Conservation (phyloP, 2,329 filamentous ascomycete species). For the Aspergillus tanneri region DNA sequence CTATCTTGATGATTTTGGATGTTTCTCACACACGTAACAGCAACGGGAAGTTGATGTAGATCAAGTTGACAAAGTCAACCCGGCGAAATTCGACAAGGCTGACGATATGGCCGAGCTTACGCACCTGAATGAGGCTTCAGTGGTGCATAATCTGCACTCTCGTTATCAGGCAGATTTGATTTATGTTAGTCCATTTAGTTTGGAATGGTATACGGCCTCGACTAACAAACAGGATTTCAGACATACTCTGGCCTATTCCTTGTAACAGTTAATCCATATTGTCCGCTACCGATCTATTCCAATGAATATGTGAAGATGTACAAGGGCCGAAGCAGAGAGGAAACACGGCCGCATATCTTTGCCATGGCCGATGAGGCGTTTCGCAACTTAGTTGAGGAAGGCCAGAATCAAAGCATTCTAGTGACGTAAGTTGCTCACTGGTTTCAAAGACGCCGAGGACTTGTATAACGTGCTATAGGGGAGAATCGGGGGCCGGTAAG, state of each 20-base stretch:
- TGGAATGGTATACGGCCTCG: not conserved
- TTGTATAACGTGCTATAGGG: constrained; percentile 43
- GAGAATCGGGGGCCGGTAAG: constrained; percentile 96
- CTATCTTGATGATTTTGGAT: not conserved
- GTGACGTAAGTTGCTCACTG: constrained; percentile 63
- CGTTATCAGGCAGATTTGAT: constrained; percentile 95
- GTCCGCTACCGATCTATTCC: constrained; percentile 87
- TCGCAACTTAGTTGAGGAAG: constrained; percentile 90
- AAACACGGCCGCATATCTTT: constrained; percentile 95
- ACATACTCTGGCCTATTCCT: constrained; percentile 97
- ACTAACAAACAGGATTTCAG: constrained; percentile 39
- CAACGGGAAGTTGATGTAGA: constrained; percentile 85
- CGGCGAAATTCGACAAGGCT: constrained; percentile 98
- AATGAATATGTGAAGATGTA: constrained; percentile 99
- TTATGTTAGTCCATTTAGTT: constrained; percentile 55
- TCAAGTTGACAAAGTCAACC: constrained; percentile 96
- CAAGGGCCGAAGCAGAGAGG: constrained; percentile 83
- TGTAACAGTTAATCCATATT: constrained; percentile 97
- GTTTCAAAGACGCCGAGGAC: not conserved
- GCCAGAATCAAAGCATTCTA: constrained; percentile 93
- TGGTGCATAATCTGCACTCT: constrained; percentile 94
- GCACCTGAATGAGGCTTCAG: constrained; percentile 94
- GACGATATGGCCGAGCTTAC: constrained; percentile 99
- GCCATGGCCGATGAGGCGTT: constrained; percentile 97
- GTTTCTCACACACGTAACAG: constrained; percentile 45